These are phyloP conservation scores for Silene uniflora DNA, from an alignment of 148 eudicot species.

Conservation along the genomic window DNA sequence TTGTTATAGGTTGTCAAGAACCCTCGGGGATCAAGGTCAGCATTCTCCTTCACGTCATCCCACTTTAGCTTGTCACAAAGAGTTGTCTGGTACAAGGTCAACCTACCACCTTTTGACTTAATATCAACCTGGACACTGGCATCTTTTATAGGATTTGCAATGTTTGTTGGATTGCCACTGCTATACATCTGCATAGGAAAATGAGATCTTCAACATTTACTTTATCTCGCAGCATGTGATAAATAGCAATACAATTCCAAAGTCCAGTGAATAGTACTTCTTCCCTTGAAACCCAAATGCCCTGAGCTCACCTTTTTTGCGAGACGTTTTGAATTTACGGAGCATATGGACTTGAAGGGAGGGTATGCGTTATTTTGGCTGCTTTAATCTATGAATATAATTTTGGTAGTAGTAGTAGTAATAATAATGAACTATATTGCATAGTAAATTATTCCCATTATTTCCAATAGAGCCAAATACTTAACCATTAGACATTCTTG, in stretches of 20 bases:
- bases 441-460: too few relatives aligned
- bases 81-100: conserved; percentile 73
- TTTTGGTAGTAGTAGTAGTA: not conserved
- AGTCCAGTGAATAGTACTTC: too few relatives aligned
- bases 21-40: conserved; percentile 52
- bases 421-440: too few relatives aligned
- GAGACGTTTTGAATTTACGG: too few relatives aligned
- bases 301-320: too few relatives aligned
- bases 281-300: too few relatives aligned
- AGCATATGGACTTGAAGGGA: not conserved
- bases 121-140: conserved; percentile 89
- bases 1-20: conserved; percentile 61
- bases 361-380: not conserved
- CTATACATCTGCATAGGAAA: conserved; percentile 82
- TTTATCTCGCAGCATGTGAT: not conserved
- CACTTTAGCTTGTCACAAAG: conserved; percentile 67
- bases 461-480: too few relatives aligned
- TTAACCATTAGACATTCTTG: too few relatives aligned
- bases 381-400: not conserved
- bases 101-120: conserved; percentile 69
- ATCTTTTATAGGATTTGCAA: conserved; percentile 90
- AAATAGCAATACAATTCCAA: not conserved
- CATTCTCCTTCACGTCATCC: conserved; percentile 44
- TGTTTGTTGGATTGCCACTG: conserved; percentile 97
- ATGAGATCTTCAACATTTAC: not conserved